Percentiles rank a stretch among this genome's conserved stretches.
These are phyloP conservation scores for Aspergillus sp. DNA, from an alignment of 2,329 filamentous ascomycete genomes.

Conservation along the genomic window DNA sequence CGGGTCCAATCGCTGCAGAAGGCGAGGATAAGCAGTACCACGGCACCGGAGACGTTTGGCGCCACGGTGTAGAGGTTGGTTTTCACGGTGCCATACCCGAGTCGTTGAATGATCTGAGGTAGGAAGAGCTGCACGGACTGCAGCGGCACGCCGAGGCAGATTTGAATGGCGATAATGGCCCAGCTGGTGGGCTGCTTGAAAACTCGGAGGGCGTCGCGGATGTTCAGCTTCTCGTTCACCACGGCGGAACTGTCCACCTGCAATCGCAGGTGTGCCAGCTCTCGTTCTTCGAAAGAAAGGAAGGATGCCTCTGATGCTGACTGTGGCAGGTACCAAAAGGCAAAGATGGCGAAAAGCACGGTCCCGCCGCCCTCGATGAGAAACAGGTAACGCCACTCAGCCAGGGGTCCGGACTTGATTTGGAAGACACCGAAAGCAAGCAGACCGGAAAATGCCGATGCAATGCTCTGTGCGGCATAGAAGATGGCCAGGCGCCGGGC, in stretches of 20 bases:
- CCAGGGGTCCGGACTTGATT: slow-evolving; percentile 32
- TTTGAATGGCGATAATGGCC: slow-evolving; percentile 26
- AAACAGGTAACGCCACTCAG: slow-evolving; percentile 47
- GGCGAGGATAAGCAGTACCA: slow-evolving; percentile 67
- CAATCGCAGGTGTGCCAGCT: slow-evolving; percentile 37
- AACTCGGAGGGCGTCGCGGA: slow-evolving; percentile 27
- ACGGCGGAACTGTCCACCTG: slow-evolving; percentile 34
- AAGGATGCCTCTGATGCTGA: neutral
- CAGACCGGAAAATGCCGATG: slow-evolving; percentile 31
- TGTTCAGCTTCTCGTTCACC: slow-evolving; percentile 32
- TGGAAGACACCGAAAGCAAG: slow-evolving; percentile 44
- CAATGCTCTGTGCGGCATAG: slow-evolving; percentile 29
- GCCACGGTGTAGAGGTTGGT: slow-evolving; percentile 69
- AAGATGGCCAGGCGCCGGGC: slow-evolving; percentile 31
- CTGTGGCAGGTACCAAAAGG: slow-evolving; percentile 40
- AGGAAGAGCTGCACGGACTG: slow-evolving; percentile 31
- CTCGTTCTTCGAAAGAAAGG: slow-evolving; percentile 32
- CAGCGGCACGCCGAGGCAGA: slow-evolving; percentile 31
- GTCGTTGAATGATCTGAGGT: slow-evolving; percentile 29
- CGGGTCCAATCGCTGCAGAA: slow-evolving; percentile 65
- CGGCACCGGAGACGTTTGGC: slow-evolving; percentile 69
- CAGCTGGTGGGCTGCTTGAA: slow-evolving; percentile 31
- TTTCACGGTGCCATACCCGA: slow-evolving; percentile 53
- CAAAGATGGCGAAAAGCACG: slow-evolving; percentile 37
- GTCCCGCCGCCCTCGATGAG: slow-evolving; percentile 47